phyloP scores from a whole-genome alignment of 1,284 basidiomycete genomes.

The Amylostereum areolatum region DNA sequence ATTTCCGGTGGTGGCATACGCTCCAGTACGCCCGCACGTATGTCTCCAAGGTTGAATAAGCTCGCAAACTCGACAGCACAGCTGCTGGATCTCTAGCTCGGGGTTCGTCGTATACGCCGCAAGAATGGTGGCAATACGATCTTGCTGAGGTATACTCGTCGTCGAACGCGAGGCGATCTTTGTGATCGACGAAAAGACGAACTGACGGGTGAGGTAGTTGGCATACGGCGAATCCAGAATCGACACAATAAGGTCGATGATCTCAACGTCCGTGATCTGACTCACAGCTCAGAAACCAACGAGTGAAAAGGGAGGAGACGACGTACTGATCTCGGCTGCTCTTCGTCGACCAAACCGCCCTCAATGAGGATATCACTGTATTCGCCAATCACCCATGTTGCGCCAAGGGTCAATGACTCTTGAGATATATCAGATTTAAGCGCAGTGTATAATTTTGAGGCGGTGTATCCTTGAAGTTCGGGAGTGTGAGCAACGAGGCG shows the following conservation, averaged over 20 bases:
- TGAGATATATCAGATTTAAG: slow-evolving; percentile 92
- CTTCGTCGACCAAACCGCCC: slow-evolving; percentile 86
- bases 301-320: background rate
- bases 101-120: slow-evolving; percentile 76
- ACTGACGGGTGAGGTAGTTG: slow-evolving; percentile 89
- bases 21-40: slow-evolving; percentile 89
- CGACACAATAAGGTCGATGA: slow-evolving; percentile 84
- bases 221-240: slow-evolving; percentile 93
- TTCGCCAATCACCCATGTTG: slow-evolving; percentile 96
- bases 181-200: slow-evolving; percentile 84
- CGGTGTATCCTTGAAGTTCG: slow-evolving; percentile 93
- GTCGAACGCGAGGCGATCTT: slow-evolving; percentile 83
- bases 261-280: slow-evolving; percentile 74
- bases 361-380: slow-evolving; percentile 91
- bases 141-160: slow-evolving; percentile 62
- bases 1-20: slow-evolving; percentile 98
- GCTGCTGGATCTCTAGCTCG: slow-evolving; percentile 94
- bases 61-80: slow-evolving; percentile 93
- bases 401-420: slow-evolving; percentile 88
- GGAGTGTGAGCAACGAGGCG: slow-evolving; percentile 96
- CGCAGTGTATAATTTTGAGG: slow-evolving; percentile 87
- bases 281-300: background rate
- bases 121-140: slow-evolving; percentile 73
- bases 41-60: slow-evolving; percentile 69
- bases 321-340: slow-evolving; percentile 65